Evolutionary conservation across 345 rosid species (phyloP).

Genomic region (Isatis tinctoria): DNA sequence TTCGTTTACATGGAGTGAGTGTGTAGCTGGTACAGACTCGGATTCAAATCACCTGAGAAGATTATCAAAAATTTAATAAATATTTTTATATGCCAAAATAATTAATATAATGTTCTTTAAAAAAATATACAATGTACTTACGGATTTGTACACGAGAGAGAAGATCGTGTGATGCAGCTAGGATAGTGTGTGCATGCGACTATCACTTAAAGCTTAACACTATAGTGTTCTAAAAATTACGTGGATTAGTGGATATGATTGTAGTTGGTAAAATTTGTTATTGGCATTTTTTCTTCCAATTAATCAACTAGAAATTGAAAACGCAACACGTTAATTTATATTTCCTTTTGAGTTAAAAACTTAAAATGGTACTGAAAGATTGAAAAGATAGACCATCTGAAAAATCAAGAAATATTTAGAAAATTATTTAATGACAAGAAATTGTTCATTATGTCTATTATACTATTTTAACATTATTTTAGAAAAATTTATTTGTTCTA

Average conservation of each 20-base stretch:
- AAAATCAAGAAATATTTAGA: no score
- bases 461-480: no score
- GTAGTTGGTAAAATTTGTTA: not conserved
- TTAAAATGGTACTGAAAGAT: no score
- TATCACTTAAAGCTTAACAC: not conserved
- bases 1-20: conserved; percentile 25
- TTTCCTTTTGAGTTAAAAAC: no score
- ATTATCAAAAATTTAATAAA: conserved; percentile 13
- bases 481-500: no score
- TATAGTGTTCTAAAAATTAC: not conserved
- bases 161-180: conserved; percentile 3
- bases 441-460: no score
- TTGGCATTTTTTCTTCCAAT: not conserved
- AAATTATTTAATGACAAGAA: no score
- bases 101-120: not conserved
- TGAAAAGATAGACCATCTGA: no score
- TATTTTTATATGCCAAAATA: not conserved
- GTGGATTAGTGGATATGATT: not conserved
- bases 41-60: conserved; percentile 33
- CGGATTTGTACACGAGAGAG: conserved; percentile 23
- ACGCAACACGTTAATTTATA: not conserved
- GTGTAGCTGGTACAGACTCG: conserved; percentile 31
- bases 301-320: not conserved
- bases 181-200: conserved; percentile 26
- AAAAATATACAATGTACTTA: no score